Percentiles rank a stretch among this genome's conserved stretches.
Conservation (phyloP, 2,329 filamentous ascomycete genomes). For the Apiospora kogelbergensis region DNA sequence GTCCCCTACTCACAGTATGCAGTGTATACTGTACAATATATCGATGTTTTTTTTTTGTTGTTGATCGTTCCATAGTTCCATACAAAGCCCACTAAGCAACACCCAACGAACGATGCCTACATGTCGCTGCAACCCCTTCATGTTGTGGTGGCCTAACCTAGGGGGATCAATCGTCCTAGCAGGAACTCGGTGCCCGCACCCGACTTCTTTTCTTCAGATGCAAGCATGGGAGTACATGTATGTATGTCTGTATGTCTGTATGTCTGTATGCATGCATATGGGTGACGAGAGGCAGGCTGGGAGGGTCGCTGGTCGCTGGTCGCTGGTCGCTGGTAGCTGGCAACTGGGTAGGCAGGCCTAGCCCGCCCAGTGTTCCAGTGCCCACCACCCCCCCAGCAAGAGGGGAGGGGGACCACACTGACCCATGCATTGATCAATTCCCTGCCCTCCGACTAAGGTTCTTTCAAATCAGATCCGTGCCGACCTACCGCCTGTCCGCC, state of each 20-base stretch:
- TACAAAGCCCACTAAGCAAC: constrained; percentile 5
- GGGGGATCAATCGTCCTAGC: neutral
- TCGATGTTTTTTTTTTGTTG: neutral
- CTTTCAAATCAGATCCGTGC: constrained; percentile 7
- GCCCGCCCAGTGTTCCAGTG: too few relatives aligned
- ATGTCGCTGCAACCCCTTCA: neutral
- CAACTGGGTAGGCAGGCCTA: too few relatives aligned
- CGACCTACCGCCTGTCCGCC: constrained; percentile 5
- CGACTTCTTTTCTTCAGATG: neutral
- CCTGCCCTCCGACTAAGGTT: constrained; percentile 1
- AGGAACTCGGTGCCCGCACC: neutral
- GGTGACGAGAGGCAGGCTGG: too few relatives aligned
- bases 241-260: too few relatives aligned
- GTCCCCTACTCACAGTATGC: neutral
- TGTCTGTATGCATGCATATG: too few relatives aligned
- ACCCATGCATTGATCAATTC: constrained; percentile 5
- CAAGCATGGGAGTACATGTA: too few relatives aligned
- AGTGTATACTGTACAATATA: neutral
- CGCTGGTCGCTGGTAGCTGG: too few relatives aligned
- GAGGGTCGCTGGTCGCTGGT: too few relatives aligned
- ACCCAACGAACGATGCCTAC: neutral
- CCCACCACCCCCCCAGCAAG: neutral
- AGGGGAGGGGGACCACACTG: neutral
- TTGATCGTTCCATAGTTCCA: constrained; percentile 4
- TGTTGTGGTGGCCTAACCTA: neutral